Evolutionary conservation across 345 rosid species (phyloP), one percentile per base, ranked within the genome.

Genomic region (Sonneratia alba): DNA sequence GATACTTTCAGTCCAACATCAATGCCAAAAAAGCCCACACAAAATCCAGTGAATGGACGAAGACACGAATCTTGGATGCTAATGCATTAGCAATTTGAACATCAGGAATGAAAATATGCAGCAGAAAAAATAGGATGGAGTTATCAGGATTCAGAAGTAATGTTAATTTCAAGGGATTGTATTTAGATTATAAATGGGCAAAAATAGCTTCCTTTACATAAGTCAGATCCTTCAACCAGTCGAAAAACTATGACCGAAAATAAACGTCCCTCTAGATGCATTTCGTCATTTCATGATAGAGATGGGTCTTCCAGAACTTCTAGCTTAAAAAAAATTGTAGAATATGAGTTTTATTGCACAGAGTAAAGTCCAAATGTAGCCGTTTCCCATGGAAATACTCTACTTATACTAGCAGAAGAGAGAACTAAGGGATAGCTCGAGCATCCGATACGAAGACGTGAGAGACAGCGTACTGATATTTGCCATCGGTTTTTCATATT

Each of bases 1-100:
- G 71, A 21, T 70, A 73, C 21, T 6, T 63, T 71, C 78, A 78
- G 49, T 61, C 71, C 67, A 77, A 77, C 45, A 72, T 71, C 68
- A 70, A 56, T n/a, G 66, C n/a, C 21, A 21, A 49, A 62, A 34
- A 37, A 7, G 12, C 48, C 22, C 12, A 12, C 12, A 6, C 19
- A 34, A 13, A 36, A 9, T 14, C 42, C n/a, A 65, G 19, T 2
- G 22, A 65, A 65, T n/a, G 11, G 63, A 65, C 12, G 43, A 65
- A 37, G 38, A 65, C 67, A 32, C 2, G 67, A 36, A 63, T 14
- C 15, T 19, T 5, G 56, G 56, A 14, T 49, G 19, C 0, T 38
- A 15, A 2, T 15, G 22, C 13, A 9, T 14, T 13, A 0, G 45
- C 10, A 19, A 42, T 38, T 38, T 37, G 69, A 38, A 21, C 48